Base-by-base conservation (phyloP, 768 basidiomycete species). In the Termitomyces sp. region DNA sequence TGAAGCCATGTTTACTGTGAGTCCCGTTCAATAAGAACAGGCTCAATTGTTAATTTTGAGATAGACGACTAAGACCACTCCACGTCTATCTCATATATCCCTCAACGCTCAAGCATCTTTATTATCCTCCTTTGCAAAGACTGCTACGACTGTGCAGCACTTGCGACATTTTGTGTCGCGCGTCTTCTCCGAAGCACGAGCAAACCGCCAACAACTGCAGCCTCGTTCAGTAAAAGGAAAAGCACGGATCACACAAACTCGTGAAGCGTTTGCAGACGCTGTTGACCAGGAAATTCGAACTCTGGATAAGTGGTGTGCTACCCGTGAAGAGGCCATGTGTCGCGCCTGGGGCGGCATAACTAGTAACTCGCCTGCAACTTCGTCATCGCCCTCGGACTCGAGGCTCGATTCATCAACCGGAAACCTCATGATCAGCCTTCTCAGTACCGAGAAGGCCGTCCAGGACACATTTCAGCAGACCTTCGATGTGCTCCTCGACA, bases 221-320 rank as follows among this genome's bases (percentile, higher is more conserved):
- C 14, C 43, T 46, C 57, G 61, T 32, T 7, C 15, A 15, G 63
- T 68, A 61, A 67, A 65, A 32, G 45, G 45, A 40, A 53, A 67
- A 48, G 50, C 66, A 43, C 67, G 63, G 50, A 71, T 74, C 10
- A 84, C 86, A 10, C 82, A 81, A 37, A 92, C 89, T 0, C 73
- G 91, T n/a, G 90, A 94, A 70, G 92, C 92, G 0, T 92, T 92
- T 69, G 84, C 88, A 1, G 90, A 92, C 59, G 91, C 90, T 0
- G 74, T 93, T 50, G 84, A 86, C 61, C 65, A 74, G 25, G 84
- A 89, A 59, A 73, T 92, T 4, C 80, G 77, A 25, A 63, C 63
- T 4, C 84, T 94, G 62, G 82, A 90, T 59, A 69, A 66, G 6
- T 94, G 91, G 89, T 92, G 91, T 69, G 85, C 91, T 1, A 70